A percentile compares a stretch with the other conserved stretches of the same genome.
Conservation (phyloP, 208 protist genomes). For the Borovskyia barvae region DNA sequence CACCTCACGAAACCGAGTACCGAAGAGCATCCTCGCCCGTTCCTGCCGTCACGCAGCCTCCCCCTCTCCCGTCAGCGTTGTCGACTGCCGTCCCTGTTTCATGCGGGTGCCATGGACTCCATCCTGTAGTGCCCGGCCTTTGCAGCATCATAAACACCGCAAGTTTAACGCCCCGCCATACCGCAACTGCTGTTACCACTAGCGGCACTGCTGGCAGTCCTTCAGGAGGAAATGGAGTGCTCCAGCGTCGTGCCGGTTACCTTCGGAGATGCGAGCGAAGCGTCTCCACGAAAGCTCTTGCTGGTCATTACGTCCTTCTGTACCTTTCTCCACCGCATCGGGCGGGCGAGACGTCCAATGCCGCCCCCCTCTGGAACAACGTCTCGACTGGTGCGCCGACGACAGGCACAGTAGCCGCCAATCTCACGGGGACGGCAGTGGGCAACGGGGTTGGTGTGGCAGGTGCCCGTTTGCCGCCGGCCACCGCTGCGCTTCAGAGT, state of each 20-base stretch:
- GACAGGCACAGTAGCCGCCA: not conserved
- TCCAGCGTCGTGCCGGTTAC: too few relatives aligned
- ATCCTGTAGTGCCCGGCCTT: too few relatives aligned
- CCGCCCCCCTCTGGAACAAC: slow-evolving; percentile 14
- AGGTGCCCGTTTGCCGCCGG: not conserved
- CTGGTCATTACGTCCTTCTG: slow-evolving; percentile 70
- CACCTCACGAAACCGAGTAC: too few relatives aligned
- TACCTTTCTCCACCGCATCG: slow-evolving; percentile 40
- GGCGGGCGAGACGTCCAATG: not conserved
- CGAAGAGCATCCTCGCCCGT: too few relatives aligned
- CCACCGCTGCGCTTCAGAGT: not conserved
- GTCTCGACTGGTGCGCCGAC: not conserved
- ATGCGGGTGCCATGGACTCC: too few relatives aligned
- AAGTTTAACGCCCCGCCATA: too few relatives aligned
- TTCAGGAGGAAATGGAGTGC: too few relatives aligned
- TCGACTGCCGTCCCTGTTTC: too few relatives aligned
- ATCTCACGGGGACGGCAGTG: not conserved
- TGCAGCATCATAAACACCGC: too few relatives aligned
- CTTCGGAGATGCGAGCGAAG: too few relatives aligned
- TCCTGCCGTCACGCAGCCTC: too few relatives aligned
- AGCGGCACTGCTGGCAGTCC: not conserved
- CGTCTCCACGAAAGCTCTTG: slow-evolving; percentile 42
- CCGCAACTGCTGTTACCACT: not conserved
- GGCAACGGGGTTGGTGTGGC: not conserved
- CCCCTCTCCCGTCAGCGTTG: too few relatives aligned